Evolutionary conservation across 148 eudicot species (phyloP), one percentile per base, ranked within the genome.

Genomic region (Diospyros kaki): DNA sequence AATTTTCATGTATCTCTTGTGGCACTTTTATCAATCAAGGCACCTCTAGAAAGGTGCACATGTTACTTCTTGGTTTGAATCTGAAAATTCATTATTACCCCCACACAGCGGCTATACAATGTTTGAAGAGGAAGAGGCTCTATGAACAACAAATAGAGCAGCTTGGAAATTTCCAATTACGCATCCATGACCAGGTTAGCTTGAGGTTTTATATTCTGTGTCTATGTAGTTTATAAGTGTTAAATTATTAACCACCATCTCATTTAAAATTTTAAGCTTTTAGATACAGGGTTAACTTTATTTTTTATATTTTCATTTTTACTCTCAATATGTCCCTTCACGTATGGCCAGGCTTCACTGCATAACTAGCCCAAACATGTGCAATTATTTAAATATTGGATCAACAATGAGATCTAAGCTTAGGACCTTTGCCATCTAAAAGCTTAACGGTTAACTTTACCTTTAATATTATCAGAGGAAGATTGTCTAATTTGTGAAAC

Each of bases 151-250:
- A 86, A 81, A 72, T 83, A 70, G 89, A 86, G 77, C 84, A 83
- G 71, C 89, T 86, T 54, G 89, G 86, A 28, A 86, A 86, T 72
- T 86, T 76, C 58, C 86, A 86, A 76, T 64, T 86, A 68, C 84
- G 89, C 2, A 76, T 86, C 59, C 89, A 86, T 72, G 89, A 86
- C 79, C 89, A 86, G 82, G 89, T 86, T 59, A 78, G 74, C 72
- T 56, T 72, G 39, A 48, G 14, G 12, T 18, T 44, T 66, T 61
- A 62, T 50, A 42, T 69, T 68, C 73, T 40, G 53, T 54, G 41
- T 63, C 8, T 55, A 52, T 40, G n/a, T 61, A 13, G 53, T 11
- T 45, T 76, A 4, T 48, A 46, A 12, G 8, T 48, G 59, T 42
- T 55, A 28, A 28, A 28, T 28, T 28, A 28, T 28, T 28, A 28